Percentiles rank a stretch among this genome's conserved stretches.
phyloP scores from a whole-genome alignment of 1,284 basidiomycete genomes.

The Ceratobasidium sp. region DNA sequence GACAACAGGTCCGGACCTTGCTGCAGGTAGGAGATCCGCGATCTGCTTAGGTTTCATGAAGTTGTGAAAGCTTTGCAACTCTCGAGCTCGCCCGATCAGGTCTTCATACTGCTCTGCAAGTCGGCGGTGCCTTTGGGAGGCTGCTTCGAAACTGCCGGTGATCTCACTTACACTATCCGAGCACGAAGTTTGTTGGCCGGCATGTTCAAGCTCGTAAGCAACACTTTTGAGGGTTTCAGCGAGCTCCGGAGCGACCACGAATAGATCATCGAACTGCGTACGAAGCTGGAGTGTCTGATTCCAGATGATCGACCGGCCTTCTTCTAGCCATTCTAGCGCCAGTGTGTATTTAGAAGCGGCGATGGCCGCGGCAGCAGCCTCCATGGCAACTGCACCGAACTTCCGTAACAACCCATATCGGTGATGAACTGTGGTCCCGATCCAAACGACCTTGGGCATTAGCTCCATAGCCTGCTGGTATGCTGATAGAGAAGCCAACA shows the following conservation, averaged over 20 bases:
- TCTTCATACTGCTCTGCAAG: not conserved
- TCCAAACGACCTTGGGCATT: constrained; percentile 3
- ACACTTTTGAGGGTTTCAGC: constrained; percentile 11
- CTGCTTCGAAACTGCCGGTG: not conserved
- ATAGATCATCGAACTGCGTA: constrained; percentile 3
- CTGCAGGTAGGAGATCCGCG: not conserved
- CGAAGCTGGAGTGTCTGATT: constrained; percentile 17
- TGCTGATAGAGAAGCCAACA: too few relatives aligned
- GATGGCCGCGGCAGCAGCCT: constrained; percentile 1
- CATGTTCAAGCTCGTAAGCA: constrained; percentile 4
- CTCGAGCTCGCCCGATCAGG: not conserved
- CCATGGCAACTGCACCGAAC: not conserved
- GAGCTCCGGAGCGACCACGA: not conserved
- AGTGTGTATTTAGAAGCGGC: not conserved
- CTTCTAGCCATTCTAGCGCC: constrained; percentile 32
- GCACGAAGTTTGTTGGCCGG: not conserved
- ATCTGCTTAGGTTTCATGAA: not conserved
- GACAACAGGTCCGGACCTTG: not conserved
- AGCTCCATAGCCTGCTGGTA: not conserved
- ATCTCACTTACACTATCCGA: not conserved
- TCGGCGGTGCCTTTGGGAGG: not conserved
- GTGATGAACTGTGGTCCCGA: not conserved
- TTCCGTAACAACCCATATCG: not conserved
- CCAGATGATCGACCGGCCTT: constrained; percentile 16
- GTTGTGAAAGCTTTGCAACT: not conserved